phyloP scores from a whole-genome alignment of 2,329 filamentous ascomycete species.

The Drechslerella dactyloides region DNA sequence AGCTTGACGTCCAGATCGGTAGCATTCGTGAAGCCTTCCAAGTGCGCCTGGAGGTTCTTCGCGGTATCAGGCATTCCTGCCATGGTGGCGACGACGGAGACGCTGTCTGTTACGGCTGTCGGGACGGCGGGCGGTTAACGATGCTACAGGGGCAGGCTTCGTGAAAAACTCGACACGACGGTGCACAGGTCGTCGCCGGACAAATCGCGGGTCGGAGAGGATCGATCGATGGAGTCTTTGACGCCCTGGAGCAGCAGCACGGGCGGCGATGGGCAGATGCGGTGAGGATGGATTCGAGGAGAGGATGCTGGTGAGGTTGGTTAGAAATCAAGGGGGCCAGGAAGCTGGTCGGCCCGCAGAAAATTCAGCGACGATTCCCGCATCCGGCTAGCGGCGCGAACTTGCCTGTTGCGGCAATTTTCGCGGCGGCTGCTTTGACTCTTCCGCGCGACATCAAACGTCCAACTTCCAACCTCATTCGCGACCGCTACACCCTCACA shows the following conservation, averaged over 20 bases:
- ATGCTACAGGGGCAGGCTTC: not conserved
- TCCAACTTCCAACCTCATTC: not conserved
- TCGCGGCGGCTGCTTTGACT: not conserved
- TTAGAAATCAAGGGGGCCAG: slow-evolving; percentile 30
- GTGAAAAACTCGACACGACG: slow-evolving; percentile 6
- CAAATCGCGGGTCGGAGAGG: not conserved
- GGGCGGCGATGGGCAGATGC: slow-evolving; percentile 1
- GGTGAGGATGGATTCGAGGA: not conserved
- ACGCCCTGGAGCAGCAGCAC: not conserved
- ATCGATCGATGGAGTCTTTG: slow-evolving; percentile 1
- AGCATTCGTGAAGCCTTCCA: slow-evolving; percentile 46
- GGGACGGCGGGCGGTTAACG: slow-evolving; percentile 37
- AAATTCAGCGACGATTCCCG: slow-evolving; percentile 13
- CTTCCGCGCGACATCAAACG: not conserved
- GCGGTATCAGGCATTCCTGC: slow-evolving; percentile 51
- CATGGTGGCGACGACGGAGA: slow-evolving; percentile 35
- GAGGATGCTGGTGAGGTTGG: slow-evolving; percentile 28
- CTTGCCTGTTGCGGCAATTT: slow-evolving; percentile 24
- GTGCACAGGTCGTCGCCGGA: not conserved
- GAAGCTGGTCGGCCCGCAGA: not conserved
- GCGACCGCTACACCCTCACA: not conserved
- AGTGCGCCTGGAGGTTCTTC: slow-evolving; percentile 44
- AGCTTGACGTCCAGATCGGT: slow-evolving; percentile 48
- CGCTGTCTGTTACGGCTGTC: slow-evolving; percentile 9
- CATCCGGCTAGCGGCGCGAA: not conserved